Conservation (phyloP, 805 yeast species). For the Suhomyces kilbournensis region DNA sequence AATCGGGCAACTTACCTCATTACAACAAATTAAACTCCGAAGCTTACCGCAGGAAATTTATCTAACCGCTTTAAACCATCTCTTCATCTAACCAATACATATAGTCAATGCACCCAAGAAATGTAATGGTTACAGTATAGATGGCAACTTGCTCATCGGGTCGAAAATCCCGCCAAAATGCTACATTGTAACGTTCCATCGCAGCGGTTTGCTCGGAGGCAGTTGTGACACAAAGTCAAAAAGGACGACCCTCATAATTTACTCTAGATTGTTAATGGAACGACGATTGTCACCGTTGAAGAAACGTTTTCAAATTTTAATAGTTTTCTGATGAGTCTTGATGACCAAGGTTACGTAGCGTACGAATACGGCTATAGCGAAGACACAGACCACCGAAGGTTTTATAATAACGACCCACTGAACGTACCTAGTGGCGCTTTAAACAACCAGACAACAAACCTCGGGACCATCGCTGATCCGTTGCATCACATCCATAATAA, state of each 20-base stretch:
- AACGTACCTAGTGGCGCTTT: neutral
- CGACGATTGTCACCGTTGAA: neutral
- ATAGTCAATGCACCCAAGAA: neutral
- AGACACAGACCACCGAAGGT: neutral
- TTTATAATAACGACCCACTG: neutral
- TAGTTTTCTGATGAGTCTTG: constrained; percentile 1
- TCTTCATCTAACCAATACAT: neutral
- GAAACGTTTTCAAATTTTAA: neutral
- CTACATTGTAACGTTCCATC: constrained; percentile 3
- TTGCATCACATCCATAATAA: neutral
- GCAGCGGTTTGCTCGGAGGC: neutral
- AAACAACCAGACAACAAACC: neutral
- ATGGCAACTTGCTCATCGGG: neutral
- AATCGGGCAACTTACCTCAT: neutral
- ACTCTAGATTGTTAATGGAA: neutral
- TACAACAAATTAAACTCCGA: neutral
- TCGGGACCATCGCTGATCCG: neutral
- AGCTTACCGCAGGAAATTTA: neutral
- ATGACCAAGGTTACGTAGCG: neutral
- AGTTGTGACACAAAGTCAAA: neutral
- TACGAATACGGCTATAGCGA: neutral
- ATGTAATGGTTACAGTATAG: neutral
- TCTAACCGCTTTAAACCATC: neutral
- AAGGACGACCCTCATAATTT: neutral
- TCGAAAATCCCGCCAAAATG: neutral